Base-by-base conservation (phyloP, 2,329 filamentous ascomycete genomes). In the Dryadomyces sulphureus region DNA sequence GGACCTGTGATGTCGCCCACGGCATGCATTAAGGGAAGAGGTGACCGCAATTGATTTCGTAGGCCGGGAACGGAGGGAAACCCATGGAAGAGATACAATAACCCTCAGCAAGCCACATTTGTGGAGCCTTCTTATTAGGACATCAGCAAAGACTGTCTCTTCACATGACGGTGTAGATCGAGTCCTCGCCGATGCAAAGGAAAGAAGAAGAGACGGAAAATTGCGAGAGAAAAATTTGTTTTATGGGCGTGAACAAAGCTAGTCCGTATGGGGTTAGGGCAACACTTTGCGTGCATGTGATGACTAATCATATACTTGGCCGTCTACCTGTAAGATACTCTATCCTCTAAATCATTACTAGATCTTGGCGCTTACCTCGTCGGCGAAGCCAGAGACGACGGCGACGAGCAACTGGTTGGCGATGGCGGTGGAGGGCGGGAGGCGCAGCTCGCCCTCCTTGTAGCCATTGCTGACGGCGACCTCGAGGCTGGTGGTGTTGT, bases 401-500 rank as follows among this genome's bases (percentile, higher is more conserved):
- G 88, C 86, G 45, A 69, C 72, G 55, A 98, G 79, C 58, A 96
- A 64, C 60, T 89, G 84, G 62, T 96, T 84, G 16, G 92, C 92
- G 71, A 98, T 96, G 1, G 92, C 90, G 32, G 88, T 94, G 48
- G 72, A 67, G 2, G 88, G 87, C 40, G 92, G 92, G 58, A 98
- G 62, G 47, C 86, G 75, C 65, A 98, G 62, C 4, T 72, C 76
- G 0, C 87, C 88, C 59, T 89, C 78, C 59, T 79, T 81, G 57
- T 88, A 89, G 11, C 72, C 81, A 36, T 73, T 65, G 0, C 77
- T 74, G 1, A 81, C 66, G 1, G 67, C 60, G 38, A 83, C 81
- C 14, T 78, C 83, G 48, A 94, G 58, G 2, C 72, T 72, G 60
- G 77, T 81, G 1, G 77, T 77, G 0, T 84, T 83, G 8, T 74